These are phyloP conservation scores for Powellomyces hirtus DNA, from an alignment of 192 early-diverging fungal species.

Conservation along the genomic window DNA sequence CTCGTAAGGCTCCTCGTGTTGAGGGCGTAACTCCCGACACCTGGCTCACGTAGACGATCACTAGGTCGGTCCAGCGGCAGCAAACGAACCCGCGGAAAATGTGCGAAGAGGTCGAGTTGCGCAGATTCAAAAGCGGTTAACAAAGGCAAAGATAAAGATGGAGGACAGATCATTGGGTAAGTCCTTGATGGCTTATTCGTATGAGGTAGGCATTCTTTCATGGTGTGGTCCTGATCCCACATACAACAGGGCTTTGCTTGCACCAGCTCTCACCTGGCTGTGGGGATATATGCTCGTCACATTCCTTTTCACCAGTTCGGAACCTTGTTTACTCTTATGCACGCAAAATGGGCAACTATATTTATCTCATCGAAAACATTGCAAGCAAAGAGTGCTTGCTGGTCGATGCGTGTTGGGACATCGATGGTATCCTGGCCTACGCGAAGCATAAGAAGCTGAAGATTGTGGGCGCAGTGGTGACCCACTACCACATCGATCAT, in stretches of 20 bases:
- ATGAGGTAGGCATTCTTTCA: no score
- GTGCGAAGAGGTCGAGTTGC: not conserved
- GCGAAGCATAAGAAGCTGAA: constrained; percentile 58
- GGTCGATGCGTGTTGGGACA: constrained; percentile 93
- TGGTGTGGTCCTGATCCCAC: no score
- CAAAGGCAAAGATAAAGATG: not conserved
- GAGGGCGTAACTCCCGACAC: constrained; percentile 7
- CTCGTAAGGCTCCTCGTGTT: not conserved
- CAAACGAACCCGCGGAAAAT: not conserved
- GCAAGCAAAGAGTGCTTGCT: constrained; percentile 70
- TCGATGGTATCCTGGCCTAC: constrained; percentile 73
- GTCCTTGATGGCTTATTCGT: no score
- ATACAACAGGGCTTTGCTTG: constrained; percentile 61
- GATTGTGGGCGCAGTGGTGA: constrained; percentile 64
- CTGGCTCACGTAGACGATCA: not conserved
- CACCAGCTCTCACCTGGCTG: constrained; percentile 66
- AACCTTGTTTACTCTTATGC: constrained; percentile 76
- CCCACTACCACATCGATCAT: constrained; percentile 8
- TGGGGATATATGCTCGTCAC: constrained; percentile 62
- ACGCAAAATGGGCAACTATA: constrained; percentile 77
- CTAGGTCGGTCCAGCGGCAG: not conserved
- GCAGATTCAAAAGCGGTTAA: constrained; percentile 22
- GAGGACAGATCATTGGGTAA: no score
- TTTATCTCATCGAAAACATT: constrained; percentile 76
- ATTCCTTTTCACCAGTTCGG: constrained; percentile 69